phyloP scores from a whole-genome alignment of 208 protist genomes.

The Trypanosoma avium region DNA sequence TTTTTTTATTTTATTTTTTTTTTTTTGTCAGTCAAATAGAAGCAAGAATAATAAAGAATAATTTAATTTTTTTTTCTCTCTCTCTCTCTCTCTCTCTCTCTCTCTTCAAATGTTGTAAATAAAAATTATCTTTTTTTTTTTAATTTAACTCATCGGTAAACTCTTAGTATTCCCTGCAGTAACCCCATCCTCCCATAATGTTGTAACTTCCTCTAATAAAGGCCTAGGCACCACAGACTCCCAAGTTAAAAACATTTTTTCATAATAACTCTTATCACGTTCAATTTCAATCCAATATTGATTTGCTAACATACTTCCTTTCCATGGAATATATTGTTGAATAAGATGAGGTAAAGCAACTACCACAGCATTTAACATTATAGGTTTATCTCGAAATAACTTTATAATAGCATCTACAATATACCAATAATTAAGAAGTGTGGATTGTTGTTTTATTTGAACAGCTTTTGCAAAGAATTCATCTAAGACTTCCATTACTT shows the following conservation, averaged over 20 bases:
- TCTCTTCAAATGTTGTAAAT: no score
- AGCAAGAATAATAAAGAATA: no score
- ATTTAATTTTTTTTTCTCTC: no score
- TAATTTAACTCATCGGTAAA: no score
- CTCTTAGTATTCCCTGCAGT: neutral
- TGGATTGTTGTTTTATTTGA: neutral
- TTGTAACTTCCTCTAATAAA: slow-evolving; percentile 12
- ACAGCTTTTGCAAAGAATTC: slow-evolving; percentile 15
- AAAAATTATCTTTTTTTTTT: no score
- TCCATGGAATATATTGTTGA: slow-evolving; percentile 17
- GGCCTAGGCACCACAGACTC: neutral
- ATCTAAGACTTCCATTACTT: slow-evolving; percentile 24
- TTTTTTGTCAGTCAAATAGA: no score
- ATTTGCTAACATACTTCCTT: slow-evolving; percentile 4
- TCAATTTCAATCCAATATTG: slow-evolving; percentile 11
- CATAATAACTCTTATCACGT: neutral
- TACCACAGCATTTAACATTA: slow-evolving; percentile 16
- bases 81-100: neutral
- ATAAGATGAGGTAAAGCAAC: slow-evolving; percentile 21
- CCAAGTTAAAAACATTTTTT: slow-evolving; percentile 19
- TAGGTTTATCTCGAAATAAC: slow-evolving; percentile 2
- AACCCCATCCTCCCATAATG: slow-evolving; percentile 7
- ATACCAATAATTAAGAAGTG: slow-evolving; percentile 20
- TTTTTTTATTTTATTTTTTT: no score
- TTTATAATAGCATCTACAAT: slow-evolving; percentile 22